Base-by-base conservation (phyloP, 2,329 filamentous ascomycete species). In the Sporothrix humicola region DNA sequence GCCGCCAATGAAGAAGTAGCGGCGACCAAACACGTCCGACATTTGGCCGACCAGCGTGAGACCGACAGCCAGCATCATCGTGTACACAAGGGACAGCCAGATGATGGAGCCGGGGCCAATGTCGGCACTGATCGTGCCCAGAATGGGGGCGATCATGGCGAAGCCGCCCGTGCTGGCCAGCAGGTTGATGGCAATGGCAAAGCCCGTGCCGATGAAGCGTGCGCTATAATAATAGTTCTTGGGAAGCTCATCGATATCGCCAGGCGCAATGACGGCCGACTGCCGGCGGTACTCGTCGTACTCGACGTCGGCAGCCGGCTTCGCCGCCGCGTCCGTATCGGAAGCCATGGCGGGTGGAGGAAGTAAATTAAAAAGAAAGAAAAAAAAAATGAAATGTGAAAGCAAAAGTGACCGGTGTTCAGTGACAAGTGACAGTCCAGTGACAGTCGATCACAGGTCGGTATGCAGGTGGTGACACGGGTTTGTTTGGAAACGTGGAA, bases 71-170 rank as follows among this genome's bases (percentile, higher is more conserved):
- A 80, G 72, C 76, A 79, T 78, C 42, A 77, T 76, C 5, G 78
- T 79, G 56, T 80, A 81, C 26, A 80, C 74, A n/a, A 79, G 78
- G 7, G 80, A 75, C 26, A 80, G 77, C 78, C 79, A 80, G 2
- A 77, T 73, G 61, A 68, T 63, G n/a, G 65, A 59, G 10, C 70
- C 69, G 31, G 61, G 63, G 23, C 73, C 73, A 13, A 69, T 23
- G 52, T 59, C 59, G 1, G 17, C 69, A 20, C 72, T 59, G 44
- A 74, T 72, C 4, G 42, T 13, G 7, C n/a, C 31, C n/a, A 74
- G 56, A 46, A 74, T 69, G 6, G 73, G 73, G 5, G 73, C 69
- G 1, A 56, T 52, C 31, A 59, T 31, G 8, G 61, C 61, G 17
- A 73, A 73, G 37, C 50, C 48, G 6, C 50, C 71, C 9, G 54